Base-by-base conservation (phyloP, 2,329 filamentous ascomycete species). In the Lecanicillium sp. region DNA sequence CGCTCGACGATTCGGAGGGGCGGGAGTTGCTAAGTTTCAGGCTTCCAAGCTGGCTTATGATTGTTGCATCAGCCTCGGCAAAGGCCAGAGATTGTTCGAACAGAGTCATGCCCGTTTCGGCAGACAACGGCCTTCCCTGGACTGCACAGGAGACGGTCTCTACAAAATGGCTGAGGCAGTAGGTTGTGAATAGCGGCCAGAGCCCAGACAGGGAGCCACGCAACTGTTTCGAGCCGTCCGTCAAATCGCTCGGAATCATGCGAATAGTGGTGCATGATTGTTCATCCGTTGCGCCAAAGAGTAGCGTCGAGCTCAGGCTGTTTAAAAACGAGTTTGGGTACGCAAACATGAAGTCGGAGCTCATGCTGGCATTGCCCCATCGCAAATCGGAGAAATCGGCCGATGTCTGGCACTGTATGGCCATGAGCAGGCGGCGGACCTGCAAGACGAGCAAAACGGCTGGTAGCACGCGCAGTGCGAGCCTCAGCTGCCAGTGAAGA, bases 1-100 rank as follows among this genome's bases (percentile, higher is more conserved):
- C 29, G 46, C n/a, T 17, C 2, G 32, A 29, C n/a, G 38, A 28
- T n/a, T 30, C 29, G 10, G 53, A 49, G 4, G 36, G 19, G 15
- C 31, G 14, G 12, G 35, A 25, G n/a, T 17, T 14, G 3, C 33
- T 69, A 51, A 85, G 82, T 1, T 78, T 51, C 0, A 81, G 79
- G 59, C 88, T 77, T 11, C 82, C 82, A 12, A 95, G 74, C 36
- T 88, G 84, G 47, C 81, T 85, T 50, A 81, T 81, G 33, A 96
- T 81, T 46, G 89, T 84, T 20, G 86, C 83, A 58, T 98, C 92
- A 8, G 90, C 90, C 60, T 98, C 92, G 10, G 90, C 87, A 63
- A 97, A 98, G 3, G 90, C 90, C 8, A 98, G 70, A 0, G 89
- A 96, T 55, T 96, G 89, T 57, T 98, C 92, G 52, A 97, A 95